Base-by-base conservation (phyloP, 73 alveolate species). In the Paramecium sonneborni region DNA sequence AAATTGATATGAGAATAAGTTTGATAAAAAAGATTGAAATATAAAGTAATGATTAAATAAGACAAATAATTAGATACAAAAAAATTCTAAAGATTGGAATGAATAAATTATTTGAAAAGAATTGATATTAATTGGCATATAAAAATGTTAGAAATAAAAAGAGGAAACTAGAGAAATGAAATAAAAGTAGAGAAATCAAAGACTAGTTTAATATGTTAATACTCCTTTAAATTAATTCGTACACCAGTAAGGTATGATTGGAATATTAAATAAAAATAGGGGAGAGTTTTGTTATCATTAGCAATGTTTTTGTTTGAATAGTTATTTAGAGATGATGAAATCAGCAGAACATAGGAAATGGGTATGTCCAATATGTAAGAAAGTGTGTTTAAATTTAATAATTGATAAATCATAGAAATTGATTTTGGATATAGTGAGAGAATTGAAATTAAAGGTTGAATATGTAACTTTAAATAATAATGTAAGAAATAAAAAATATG, bases 201-300 rank as follows among this genome's bases (percentile, higher is more conserved):
- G 38, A 74, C 21, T 10, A 28, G 58, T 24, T 76, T 76, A 39
- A 76, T 44, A 38, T 76, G 89, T 23, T 41, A 41, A 23, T n/a
- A 14, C 14, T n/a, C 67, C 3, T 38, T 76, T 21, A 6, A 76
- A 20, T 9, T 76, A 39, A 76, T 76, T 41, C 43, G 26, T 0
- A 76, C 39, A 38, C 74, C 89, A 18, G 89, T 57, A 28, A 70
- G 34, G 85, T 70, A 70, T 32, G 0, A 15, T 28, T 14, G 15
- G 3, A 1, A n/a, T 3, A 12, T 70, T 15, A 26, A 7, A 9
- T 56, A 10, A 70, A 32, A 0, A 20, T 32, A 76, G 74, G 20
- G 89, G 89, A 28, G 67, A 28, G 41, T 76, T 43, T 18, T 79
- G 76, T 79, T 12, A 79, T 6, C 76, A 79, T 79, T 23, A 23